Evolutionary conservation across 768 basidiomycete genomes (phyloP).

Genomic region (Phlebiopsis flavidoalba): DNA sequence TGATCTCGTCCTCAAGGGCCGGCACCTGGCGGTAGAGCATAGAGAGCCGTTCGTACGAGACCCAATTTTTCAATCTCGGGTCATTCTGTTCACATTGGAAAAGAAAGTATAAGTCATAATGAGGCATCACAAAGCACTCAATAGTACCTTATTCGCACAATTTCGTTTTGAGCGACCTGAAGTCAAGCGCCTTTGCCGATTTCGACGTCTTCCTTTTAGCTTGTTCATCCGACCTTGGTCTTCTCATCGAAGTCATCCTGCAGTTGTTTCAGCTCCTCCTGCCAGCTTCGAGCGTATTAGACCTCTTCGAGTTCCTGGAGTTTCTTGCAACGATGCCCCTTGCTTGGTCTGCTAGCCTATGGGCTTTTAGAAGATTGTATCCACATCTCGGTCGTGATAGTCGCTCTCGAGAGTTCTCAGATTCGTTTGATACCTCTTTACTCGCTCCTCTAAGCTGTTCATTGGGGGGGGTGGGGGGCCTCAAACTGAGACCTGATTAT

Average conservation of each 20-base stretch:
- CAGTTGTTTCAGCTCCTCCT: constrained; percentile 54
- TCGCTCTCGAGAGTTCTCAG: constrained; percentile 47
- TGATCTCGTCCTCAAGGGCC: constrained; percentile 91
- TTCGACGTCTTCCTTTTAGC: constrained; percentile 67
- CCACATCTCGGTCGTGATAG: constrained; percentile 50
- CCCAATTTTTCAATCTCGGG: constrained; percentile 86
- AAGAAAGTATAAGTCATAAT: neutral
- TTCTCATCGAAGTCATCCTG: constrained; percentile 69
- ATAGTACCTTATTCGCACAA: constrained; percentile 62
- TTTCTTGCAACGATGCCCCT: constrained; percentile 51
- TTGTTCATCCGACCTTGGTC: constrained; percentile 67
- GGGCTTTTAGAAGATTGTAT: constrained; percentile 44
- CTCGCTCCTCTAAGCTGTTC: too few species aligned
- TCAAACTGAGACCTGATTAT: constrained; percentile 73
- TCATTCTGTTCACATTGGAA: constrained; percentile 52
- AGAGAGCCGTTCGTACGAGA: constrained; percentile 79
- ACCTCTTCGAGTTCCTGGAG: constrained; percentile 52
- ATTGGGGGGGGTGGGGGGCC: too few species aligned
- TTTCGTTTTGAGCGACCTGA: constrained; percentile 87
- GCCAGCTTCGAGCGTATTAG: constrained; percentile 50
- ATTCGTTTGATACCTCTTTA: too few species aligned
- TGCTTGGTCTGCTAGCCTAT: constrained; percentile 53
- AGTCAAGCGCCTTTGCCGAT: constrained; percentile 76
- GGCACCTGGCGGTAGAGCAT: constrained; percentile 87
- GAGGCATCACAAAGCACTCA: neutral